Conservation (phyloP, 345 rosid species). For the Draba incana region DNA sequence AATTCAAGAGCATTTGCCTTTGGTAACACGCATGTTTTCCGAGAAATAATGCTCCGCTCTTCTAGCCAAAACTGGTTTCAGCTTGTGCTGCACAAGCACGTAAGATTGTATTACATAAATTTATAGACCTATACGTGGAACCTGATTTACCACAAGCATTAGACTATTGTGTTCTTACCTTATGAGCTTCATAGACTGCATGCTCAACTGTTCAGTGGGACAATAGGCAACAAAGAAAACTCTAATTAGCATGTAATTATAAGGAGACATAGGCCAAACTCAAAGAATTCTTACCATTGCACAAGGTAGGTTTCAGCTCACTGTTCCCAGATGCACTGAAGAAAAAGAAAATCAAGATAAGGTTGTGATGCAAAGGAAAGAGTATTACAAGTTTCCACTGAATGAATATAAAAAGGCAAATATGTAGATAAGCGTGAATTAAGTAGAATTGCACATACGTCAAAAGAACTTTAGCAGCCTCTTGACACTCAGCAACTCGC, state of each 20-base stretch:
- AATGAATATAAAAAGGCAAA: neutral
- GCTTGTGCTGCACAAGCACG: constrained; percentile 50
- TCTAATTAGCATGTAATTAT: constrained; percentile 18
- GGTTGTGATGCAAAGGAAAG: constrained; percentile 20
- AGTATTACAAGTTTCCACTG: constrained; percentile 13
- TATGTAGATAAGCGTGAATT: constrained; percentile 15
- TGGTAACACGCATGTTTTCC: constrained; percentile 71
- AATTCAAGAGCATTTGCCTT: constrained; percentile 51
- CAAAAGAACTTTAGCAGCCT: constrained; percentile 86
- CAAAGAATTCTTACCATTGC: constrained; percentile 59
- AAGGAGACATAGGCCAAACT: constrained; percentile 12
- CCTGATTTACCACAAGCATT: constrained; percentile 8
- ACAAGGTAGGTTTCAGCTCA: constrained; percentile 53
- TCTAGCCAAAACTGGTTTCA: constrained; percentile 63
- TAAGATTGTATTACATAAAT: constrained; percentile 4
- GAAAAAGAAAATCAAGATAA: constrained; percentile 25
- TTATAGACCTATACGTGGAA: constrained; percentile 8
- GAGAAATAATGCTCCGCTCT: constrained; percentile 94
- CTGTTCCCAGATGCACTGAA: constrained; percentile 74
- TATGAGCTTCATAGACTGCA: constrained; percentile 67
- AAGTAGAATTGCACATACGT: constrained; percentile 51
- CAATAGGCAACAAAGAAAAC: constrained; percentile 26
- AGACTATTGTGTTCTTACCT: constrained; percentile 53
- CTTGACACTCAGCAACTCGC: constrained; percentile 89
- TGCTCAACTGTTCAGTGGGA: constrained; percentile 59